Base-by-base conservation (phyloP, 139 green algal genomes). In the Coelastrella sp. region DNA sequence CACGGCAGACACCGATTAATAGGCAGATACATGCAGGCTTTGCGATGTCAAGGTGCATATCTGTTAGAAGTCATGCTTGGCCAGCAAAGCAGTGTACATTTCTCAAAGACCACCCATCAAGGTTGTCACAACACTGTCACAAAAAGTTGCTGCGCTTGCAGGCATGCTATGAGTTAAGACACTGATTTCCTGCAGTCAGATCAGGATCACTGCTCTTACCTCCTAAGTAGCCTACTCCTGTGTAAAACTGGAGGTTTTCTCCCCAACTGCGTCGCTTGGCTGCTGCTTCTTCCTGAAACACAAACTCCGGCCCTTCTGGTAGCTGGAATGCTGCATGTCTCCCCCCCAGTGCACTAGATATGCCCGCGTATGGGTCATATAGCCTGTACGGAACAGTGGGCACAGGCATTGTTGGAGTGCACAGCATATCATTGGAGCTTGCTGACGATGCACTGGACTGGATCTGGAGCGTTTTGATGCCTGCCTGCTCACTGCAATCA, bases 231-330 rank as follows among this genome's bases (percentile, higher is more conserved):
- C 97, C 97, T 14, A 95, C 73, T 7, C 97, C 97, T 0, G 96
- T 98, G 90, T 99, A 99, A 76, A 98, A 99, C 24, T 97, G 97
- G 66, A 99, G 87, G 90, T 98, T 98, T 65, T 99, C 96, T 8
- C 92, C 94, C 96, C 97, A 99, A 80, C 93, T 94, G 84, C 97
- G 92, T 68, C 93, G 85, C 66, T 95, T 92, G 7, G 97, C 96
- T 0, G 92, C 87, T 20, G 95, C 95, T 83, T 99, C 97, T 84
- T 98, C 97, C 72, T 93, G 94, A 72, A 99, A 99, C 24, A 99
- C 92, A 75, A 98, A 98, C 92, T 98, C 96, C 8, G 97, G 95
- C 66, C 95, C 94, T 58, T 95, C 87, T 4, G 96, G 95, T 25
- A 98, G 78, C 58, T 93, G 88, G 80, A 97, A 98, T 0, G 85